Evolutionary conservation across 2,329 filamentous ascomycete species (phyloP).

Genomic region (Fusarium succisae): DNA sequence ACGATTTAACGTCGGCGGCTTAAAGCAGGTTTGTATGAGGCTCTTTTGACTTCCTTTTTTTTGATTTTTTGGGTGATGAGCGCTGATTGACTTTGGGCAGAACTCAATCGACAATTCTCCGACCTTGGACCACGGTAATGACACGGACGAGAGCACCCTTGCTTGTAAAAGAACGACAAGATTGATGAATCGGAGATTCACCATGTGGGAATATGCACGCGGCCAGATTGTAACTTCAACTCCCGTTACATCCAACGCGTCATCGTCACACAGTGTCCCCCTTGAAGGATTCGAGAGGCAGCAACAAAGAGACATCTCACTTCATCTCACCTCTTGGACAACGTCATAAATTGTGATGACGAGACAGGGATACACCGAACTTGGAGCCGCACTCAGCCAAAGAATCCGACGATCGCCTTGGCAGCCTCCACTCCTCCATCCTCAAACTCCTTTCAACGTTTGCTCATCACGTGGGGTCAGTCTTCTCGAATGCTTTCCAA

Average conservation of each 20-base stretch:
- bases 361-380: constrained; percentile 30
- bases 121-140: rapidly evolving
- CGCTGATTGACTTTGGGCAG: background rate
- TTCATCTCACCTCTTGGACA: constrained; percentile 15
- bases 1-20: background rate
- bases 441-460: background rate
- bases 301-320: background rate
- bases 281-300: constrained; percentile 1
- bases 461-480: background rate
- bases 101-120: background rate
- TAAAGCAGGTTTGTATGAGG: background rate
- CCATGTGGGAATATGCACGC: background rate
- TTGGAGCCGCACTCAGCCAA: constrained; percentile 19
- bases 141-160: background rate
- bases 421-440: constrained; percentile 29
- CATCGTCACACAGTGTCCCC: background rate
- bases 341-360: constrained; percentile 29
- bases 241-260: constrained; percentile 1
- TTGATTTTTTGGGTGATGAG: background rate
- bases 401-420: constrained; percentile 35
- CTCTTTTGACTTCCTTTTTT: background rate
- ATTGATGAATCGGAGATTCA: rapidly evolving
- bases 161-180: background rate
- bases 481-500: background rate
- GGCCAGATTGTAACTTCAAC: background rate